Conservation (phyloP, 139 green algal species). For the Chlamydomonas eustigma region DNA sequence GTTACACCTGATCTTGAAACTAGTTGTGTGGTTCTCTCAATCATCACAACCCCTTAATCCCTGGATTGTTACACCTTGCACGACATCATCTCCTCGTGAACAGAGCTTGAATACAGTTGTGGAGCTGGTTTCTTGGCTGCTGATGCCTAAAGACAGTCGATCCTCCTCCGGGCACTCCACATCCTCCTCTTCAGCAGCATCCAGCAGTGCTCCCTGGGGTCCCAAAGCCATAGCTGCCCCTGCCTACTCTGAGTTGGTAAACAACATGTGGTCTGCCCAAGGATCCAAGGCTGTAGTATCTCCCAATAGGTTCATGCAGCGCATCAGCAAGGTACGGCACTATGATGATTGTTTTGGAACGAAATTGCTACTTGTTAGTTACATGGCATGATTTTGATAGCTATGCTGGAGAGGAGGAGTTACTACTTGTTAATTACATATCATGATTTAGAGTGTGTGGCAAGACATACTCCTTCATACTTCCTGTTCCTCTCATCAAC, state of each 20-base stretch:
- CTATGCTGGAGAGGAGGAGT: neutral
- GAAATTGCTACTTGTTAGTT: neutral
- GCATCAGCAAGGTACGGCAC: conserved; percentile 31
- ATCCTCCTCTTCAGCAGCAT: too few species aligned
- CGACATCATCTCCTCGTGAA: neutral
- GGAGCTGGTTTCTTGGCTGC: neutral
- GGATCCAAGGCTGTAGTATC: conserved; percentile 12
- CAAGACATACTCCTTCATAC: neutral
- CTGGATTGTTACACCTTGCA: neutral
- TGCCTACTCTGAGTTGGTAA: conserved; percentile 39
- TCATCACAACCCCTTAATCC: too few species aligned
- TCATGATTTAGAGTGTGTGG: neutral
- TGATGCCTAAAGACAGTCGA: neutral
- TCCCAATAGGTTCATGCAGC: conserved; percentile 34
- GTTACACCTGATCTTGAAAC: neutral
- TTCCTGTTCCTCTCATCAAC: neutral
- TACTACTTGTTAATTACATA: neutral
- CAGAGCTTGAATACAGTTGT: conserved; percentile 7
- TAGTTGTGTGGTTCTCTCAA: too few species aligned
- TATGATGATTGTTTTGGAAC: neutral
- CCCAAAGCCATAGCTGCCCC: conserved; percentile 36
- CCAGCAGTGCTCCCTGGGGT: too few species aligned
- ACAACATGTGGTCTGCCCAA: conserved; percentile 27
- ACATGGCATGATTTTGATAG: neutral
- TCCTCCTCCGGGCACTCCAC: neutral